Evolutionary conservation across 208 protist species (phyloP), one percentile per base, ranked within the genome.

Genomic region (Perkinsela sp.): DNA sequence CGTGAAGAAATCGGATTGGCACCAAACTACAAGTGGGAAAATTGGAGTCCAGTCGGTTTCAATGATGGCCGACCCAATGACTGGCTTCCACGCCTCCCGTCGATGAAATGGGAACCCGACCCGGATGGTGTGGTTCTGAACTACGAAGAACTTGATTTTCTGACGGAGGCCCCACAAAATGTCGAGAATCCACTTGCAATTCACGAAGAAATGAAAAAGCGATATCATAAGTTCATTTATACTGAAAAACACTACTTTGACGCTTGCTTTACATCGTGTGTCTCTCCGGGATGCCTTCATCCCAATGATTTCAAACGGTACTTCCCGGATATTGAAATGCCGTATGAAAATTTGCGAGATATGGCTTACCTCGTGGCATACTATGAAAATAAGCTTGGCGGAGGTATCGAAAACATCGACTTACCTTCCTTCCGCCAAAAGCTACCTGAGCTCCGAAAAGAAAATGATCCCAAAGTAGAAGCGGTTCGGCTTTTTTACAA

Each of bases 21-120:
- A 74, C 83, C 84, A 31, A 85, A 88, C 71, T 92, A 92, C 69
- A 48, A 90, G 71, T 92, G 86, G 84, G 86, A 92, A 68, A 76
- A 77, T 65, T 92, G 86, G 84, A 84, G 86, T 2, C 86, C 86
- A 13, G 78, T 89, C 68, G 86, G 86, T n/a, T 90, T 90, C 71
- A 82, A 90, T 71, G 86, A 92, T 65, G 86, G 86, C 31, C 75
- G 80, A 0, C 70, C 77, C 0, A 76, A 73, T 15, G 84, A 92
- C 74, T 89, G 86, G 70, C 75, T 92, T 28, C 86, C 86, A 0
- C 82, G 86, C 30, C 89, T 92, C 70, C 75, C 76, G 65, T 57
- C 40, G 40, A 83, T 90, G 74, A 90, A 90, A 70, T 82, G 84
- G 0, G 86, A 85, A 73, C 76, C 87, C 28, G 86, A 92, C 72